Conservation (phyloP, 331 rosid genomes). For the Telfairia occidentalis region DNA sequence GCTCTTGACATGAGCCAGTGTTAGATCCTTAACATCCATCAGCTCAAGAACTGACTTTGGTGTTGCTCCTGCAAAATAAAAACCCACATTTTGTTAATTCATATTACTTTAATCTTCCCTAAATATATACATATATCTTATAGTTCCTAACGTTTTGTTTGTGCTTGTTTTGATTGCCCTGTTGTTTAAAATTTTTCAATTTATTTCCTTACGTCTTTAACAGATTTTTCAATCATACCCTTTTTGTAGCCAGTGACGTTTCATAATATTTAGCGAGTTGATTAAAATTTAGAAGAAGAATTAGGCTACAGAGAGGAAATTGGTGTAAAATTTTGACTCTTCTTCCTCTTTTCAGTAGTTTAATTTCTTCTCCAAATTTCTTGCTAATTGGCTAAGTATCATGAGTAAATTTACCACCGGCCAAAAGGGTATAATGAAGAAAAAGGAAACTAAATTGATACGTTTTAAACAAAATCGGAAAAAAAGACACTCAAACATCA, state of each 20-base stretch:
- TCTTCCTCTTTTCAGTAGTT: no score
- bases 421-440: background rate
- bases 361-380: no score
- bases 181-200: background rate
- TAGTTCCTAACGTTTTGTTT: background rate
- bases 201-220: background rate
- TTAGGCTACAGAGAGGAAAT: no score
- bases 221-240: background rate
- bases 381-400: no score
- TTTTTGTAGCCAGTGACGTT: background rate
- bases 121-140: background rate
- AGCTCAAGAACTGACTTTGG: conserved; percentile 96
- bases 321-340: no score
- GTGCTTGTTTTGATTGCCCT: background rate
- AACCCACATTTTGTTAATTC: no score
- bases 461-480: background rate
- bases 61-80: conserved; percentile 57
- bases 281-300: no score
- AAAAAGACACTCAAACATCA: background rate
- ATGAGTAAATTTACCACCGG: background rate
- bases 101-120: no score
- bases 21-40: conserved; percentile 96
- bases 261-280: no score
- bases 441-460: background rate
- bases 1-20: conserved; percentile 94